Evolutionary conservation across 23 red algal species (phyloP), one percentile per base, ranked within the genome.

Genomic region (Gracilaria vermiculophylla): DNA sequence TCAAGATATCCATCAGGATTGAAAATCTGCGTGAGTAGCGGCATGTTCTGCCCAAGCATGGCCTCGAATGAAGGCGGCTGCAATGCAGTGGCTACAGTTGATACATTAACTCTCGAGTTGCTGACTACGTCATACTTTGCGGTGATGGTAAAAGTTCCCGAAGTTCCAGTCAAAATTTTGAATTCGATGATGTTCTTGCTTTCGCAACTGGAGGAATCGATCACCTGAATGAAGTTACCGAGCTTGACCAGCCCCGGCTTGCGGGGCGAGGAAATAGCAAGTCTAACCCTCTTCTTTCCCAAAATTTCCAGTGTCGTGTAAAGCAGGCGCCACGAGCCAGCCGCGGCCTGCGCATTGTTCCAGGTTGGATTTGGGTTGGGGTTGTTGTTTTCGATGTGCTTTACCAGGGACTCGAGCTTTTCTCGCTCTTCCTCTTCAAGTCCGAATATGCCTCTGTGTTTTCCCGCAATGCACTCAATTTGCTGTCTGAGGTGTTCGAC

Each of bases 171-270:
- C 78, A 90, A 69, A 21, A 95, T 50, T 11, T 76, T 39, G 41
- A 95, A 95, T 39, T 90, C 75, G 39, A 95, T 78, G 1, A 88
- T 48, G 78, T 83, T 95, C 42, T 48, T 70, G 52, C 76, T 88
- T 62, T 83, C 65, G 28, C 73, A 16, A 14, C 60, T 66, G 24
- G 49, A 77, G 20, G 84, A 25, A 52, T 95, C 86, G 34, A 95
- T 75, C 23, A 82, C 15, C 56, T 95, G 93, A 52, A 90, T 91
- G 28, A 95, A 76, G 43, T 91, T 80, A 12, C 93, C 93, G 37
- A 95, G 93, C 13, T 69, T 85, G 7, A 95, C 93, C 16, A 95
- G 53, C 2, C 93, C 93, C 33, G 93, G 44, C 77, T 95, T 95
- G 24, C 69, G 52, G 12, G 85, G 39, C 6, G 85, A 73, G 15